These are phyloP conservation scores for Metarhizium guizhouense DNA, from an alignment of 2,329 filamentous ascomycete species.

Conservation along the genomic window DNA sequence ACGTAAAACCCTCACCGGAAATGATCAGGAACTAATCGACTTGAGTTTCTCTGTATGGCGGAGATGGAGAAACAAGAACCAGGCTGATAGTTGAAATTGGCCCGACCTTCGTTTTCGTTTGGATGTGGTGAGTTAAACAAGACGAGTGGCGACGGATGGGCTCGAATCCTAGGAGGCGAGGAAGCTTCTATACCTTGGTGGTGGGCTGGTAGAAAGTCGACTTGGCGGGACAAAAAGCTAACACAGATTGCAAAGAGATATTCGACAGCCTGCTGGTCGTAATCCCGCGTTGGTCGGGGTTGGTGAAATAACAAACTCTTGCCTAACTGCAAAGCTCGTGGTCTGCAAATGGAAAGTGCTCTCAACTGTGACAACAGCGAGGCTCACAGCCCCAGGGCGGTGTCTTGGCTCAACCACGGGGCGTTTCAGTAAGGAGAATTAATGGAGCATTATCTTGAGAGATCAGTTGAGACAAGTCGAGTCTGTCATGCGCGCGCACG, in stretches of 20 bases:
- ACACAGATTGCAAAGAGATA: background rate
- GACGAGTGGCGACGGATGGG: background rate
- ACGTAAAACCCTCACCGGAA: background rate
- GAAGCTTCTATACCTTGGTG: background rate
- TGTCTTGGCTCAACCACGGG: background rate
- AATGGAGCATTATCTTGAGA: no score
- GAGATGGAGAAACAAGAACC: background rate
- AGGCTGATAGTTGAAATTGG: background rate
- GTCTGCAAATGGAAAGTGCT: background rate
- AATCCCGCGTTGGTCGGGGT: background rate
- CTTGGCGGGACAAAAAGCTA: background rate
- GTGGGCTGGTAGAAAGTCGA: background rate
- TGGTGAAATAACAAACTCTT: background rate
- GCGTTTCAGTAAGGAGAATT: background rate
- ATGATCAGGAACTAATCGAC: background rate
- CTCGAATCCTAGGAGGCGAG: background rate
- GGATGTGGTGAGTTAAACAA: background rate
- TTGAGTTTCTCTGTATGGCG: background rate
- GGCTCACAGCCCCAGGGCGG: background rate
- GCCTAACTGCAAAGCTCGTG: no score
- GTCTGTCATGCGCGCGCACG: no score
- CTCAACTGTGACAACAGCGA: background rate
- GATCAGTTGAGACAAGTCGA: no score
- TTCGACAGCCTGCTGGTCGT: slow-evolving; percentile 5
- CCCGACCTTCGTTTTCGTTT: no score